Evolutionary conservation across 352 stramenopile species (phyloP), one percentile per base, ranked within the genome.

Genomic region (Phytophthora idaei): DNA sequence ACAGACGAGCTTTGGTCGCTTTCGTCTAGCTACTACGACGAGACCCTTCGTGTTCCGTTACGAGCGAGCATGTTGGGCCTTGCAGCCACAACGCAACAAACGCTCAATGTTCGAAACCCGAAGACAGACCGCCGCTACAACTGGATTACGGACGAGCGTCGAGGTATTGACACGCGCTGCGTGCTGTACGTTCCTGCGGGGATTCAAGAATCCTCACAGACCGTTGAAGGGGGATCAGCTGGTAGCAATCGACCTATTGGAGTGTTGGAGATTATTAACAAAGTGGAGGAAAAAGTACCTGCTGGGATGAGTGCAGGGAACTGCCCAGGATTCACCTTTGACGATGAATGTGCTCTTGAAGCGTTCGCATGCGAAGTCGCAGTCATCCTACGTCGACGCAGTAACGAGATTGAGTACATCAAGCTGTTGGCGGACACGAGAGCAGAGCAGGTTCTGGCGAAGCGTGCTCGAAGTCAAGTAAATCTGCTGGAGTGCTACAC

Each of bases 251-350:
- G 76, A 25, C 84, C 89, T 25, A 91, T 96, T 61, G 90, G 86
- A 0, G 90, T 97, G 51, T 65, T 97, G 36, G 86, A 97, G 70
- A 93, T 94, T 34, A 77, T 96, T n/a, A 97, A 97, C 76, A 93
- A 94, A 21, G 73, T 90, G 27, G 80, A 83, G 14, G 76, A 76
- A 12, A 64, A 80, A 25, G n/a, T 47, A 7, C 51, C 65, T 21
- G 55, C 50, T n/a, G 64, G 64, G 14, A 62, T 74, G 14, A 63
- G 36, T 12, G 2, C 42, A 15, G 62, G 51, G 1, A 56, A 17
- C 36, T 63, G 51, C 4, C 29, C 14, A 42, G 84, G 82, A 15
- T 95, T 94, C 65, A 90, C 84, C 6, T 85, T 93, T 37, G 84
- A 93, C 42, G 90, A 97, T 48, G 89, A 97, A 53, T 91, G 82